Conservation (phyloP, 2,329 filamentous ascomycete species). For the Metarhizium guizhouense region DNA sequence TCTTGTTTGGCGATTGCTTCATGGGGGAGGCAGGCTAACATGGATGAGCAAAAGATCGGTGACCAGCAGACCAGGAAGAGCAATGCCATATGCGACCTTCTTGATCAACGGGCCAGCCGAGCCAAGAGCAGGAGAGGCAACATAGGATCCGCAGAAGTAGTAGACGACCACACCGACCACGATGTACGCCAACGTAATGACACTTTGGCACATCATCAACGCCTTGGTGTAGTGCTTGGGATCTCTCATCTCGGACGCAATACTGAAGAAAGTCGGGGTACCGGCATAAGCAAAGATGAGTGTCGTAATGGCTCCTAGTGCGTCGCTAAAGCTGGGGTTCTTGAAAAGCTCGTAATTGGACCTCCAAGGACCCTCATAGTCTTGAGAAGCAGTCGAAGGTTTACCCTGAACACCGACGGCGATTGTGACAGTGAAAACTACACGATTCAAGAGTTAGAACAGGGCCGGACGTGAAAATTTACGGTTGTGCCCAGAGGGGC, state of each 20-base stretch:
- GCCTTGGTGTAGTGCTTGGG: conserved; percentile 19
- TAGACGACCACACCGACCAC: conserved; percentile 31
- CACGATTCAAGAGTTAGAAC: too few species aligned
- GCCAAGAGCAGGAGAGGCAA: conserved; percentile 37
- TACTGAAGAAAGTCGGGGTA: conserved; percentile 24
- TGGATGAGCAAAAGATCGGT: conserved; percentile 18
- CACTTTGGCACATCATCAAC: conserved; percentile 16
- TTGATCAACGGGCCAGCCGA: conserved; percentile 32
- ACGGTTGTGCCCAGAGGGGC: too few species aligned
- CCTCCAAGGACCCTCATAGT: conserved; percentile 10
- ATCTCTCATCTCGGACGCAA: conserved; percentile 25
- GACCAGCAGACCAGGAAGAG: conserved; percentile 21
- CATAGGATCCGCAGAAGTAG: conserved; percentile 34
- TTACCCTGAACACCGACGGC: too few species aligned
- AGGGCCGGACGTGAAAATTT: too few species aligned
- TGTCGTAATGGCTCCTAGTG: conserved; percentile 19
- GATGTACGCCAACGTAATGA: conserved; percentile 23
- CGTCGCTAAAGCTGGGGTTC: conserved; percentile 20
- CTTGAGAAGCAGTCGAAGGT: too few species aligned
- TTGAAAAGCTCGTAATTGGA: conserved; percentile 21
- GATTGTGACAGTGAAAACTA: too few species aligned
- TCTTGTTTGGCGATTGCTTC: neutral
- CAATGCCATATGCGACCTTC: conserved; percentile 33
- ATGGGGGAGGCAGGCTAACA: conserved; percentile 12
- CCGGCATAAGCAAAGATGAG: conserved; percentile 29